Conservation (phyloP, 345 rosid genomes). For the Moricandia arvensis region DNA sequence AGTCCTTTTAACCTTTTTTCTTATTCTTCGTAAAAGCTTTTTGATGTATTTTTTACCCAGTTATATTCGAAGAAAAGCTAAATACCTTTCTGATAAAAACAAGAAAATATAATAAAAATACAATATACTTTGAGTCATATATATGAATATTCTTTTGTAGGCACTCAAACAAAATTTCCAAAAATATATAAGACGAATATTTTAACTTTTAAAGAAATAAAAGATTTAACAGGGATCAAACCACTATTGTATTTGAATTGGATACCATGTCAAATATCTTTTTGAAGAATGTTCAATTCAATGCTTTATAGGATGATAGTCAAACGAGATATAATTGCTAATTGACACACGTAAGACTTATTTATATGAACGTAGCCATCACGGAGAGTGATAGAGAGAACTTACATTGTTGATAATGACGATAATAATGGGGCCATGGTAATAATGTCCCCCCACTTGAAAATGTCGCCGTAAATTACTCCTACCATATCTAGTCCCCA, state of each 20-base stretch:
- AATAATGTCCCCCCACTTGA: constrained; percentile 29
- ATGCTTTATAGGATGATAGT: constrained; percentile 6
- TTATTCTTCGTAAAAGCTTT: constrained; percentile 33
- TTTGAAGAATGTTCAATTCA: background rate
- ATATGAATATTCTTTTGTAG: background rate
- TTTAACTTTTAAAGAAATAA: constrained; percentile 5
- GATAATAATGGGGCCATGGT: constrained; percentile 26
- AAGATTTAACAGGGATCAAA: constrained; percentile 15
- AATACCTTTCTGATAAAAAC: constrained; percentile 23
- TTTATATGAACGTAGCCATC: constrained; percentile 28
- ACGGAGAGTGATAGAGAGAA: constrained; percentile 15
- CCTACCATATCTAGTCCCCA: background rate
- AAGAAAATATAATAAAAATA: background rate
- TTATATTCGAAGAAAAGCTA: constrained; percentile 28
- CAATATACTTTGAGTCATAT: background rate
- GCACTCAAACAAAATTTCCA: constrained; percentile 3
- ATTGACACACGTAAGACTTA: constrained; percentile 13
- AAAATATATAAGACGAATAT: constrained; percentile 1
- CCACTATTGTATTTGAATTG: background rate
- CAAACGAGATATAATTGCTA: constrained; percentile 29
- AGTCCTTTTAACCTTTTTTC: constrained; percentile 25
- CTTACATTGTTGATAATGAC: background rate
- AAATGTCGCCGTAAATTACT: constrained; percentile 36
- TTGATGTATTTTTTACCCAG: constrained; percentile 20
- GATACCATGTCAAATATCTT: constrained; percentile 6